Base-by-base conservation (phyloP, 2,329 filamentous ascomycete species). In the Ilyonectria sp. region DNA sequence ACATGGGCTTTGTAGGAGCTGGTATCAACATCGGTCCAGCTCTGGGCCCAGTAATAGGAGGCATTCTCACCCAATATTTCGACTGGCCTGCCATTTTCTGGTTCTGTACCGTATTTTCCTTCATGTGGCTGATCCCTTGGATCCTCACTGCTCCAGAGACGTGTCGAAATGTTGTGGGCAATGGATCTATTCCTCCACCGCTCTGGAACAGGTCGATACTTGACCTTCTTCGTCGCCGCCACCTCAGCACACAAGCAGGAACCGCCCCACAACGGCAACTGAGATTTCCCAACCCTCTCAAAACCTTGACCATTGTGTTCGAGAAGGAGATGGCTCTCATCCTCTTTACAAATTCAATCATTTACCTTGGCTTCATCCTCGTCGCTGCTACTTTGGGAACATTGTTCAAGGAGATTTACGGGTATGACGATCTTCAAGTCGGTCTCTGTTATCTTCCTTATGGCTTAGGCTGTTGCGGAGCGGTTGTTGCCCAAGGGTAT, bases 71-170 rank as follows among this genome's bases (percentile, higher is more conserved):
- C 19, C 83, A 92, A 69, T 91, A 87, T 67, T 83, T 92, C 0
- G 90, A 89, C 9, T 93, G 91, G 91, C 82, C 87, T n/a, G 84
- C 87, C 61, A 89, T 92, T 63, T 93, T 93, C 73, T 93, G 90
- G 90, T 92, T 92, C 74, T 84, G 91, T 63, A 84, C 87, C 43
- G 90, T 93, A 43, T 79, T 87, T 40, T 80, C 84, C 19, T 77
- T 78, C 4, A 78, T 80, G 1, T 88, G 87, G 77, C 77, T 91
- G 31, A 66, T 91, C 3, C 84, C 88, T 0, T 88, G 89, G 65
- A 73, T 85, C 3, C 70, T 91, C 11, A 82, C 87, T 6, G 83
- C 91, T 8, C 91, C 90, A 0, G 87, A 90, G 78, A 90, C 87
- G 9, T 86, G 85, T 65, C 84, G 87, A 23, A 87, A 85, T 44